Percentiles rank a stretch among this genome's conserved stretches.
Evolutionary conservation across 495 filamentous ascomycete genomes (phyloP).

Genomic region (Penicillium ochrochloron): DNA sequence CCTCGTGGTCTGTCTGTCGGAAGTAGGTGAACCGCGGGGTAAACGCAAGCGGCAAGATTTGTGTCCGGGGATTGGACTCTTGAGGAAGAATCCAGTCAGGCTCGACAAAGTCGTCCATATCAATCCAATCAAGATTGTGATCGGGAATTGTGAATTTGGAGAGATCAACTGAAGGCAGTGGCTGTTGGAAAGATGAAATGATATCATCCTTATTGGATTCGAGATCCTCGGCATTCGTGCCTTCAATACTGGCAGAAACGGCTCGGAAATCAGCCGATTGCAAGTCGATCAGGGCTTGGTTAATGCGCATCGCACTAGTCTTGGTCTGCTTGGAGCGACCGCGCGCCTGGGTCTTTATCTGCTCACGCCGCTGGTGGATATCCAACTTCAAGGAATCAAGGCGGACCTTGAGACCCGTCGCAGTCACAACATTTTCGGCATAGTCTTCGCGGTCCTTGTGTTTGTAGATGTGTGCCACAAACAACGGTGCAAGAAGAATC

Average conservation of each 20-base stretch:
- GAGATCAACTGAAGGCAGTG: slow-evolving; percentile 64
- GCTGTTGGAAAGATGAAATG: slow-evolving; percentile 60
- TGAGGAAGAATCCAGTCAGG: slow-evolving; percentile 94
- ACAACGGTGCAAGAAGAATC: slow-evolving; percentile 86
- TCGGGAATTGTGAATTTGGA: slow-evolving; percentile 94
- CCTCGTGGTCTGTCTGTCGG: slow-evolving; percentile 90
- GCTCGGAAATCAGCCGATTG: slow-evolving; percentile 92
- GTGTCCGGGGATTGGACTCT: slow-evolving; percentile 87
- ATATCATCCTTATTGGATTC: slow-evolving; percentile 62
- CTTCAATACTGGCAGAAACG: slow-evolving; percentile 86
- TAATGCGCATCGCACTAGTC: slow-evolving; percentile 93
- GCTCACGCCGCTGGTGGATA: slow-evolving; percentile 90
- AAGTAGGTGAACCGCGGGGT: slow-evolving; percentile 96
- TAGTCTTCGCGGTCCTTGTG: slow-evolving; percentile 94
- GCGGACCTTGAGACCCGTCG: slow-evolving; percentile 91
- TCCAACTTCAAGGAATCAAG: slow-evolving; percentile 96
- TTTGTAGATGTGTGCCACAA: slow-evolving; percentile 96
- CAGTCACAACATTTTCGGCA: slow-evolving; percentile 77
- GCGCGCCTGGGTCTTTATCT: slow-evolving; percentile 78
- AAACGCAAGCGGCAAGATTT: slow-evolving; percentile 88
- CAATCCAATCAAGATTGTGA: slow-evolving; percentile 92
- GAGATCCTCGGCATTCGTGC: slow-evolving; percentile 74
- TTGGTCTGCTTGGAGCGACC: slow-evolving; percentile 71
- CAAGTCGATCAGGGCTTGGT: slow-evolving; percentile 89
- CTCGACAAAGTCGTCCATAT: slow-evolving; percentile 99